These are phyloP conservation scores for Psilocybe sp. DNA, from an alignment of 768 basidiomycete species.

Conservation along the genomic window DNA sequence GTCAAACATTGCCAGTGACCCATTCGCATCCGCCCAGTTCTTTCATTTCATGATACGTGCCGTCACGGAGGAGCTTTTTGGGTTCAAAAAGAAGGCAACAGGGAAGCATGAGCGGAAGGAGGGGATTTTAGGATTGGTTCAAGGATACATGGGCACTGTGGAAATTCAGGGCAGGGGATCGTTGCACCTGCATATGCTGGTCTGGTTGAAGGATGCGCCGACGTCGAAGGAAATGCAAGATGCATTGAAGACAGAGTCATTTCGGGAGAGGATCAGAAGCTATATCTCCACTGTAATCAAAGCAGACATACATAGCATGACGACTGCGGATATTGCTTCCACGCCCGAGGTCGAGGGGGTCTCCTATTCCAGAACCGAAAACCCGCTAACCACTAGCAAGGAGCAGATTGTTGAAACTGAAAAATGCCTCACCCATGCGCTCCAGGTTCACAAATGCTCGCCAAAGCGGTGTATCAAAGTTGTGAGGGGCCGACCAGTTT, in stretches of 20 bases:
- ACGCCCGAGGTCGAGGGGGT: neutral
- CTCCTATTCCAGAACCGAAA: neutral
- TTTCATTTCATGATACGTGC: neutral
- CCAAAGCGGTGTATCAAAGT: neutral
- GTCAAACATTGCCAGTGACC: too few relatives aligned
- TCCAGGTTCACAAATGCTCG: constrained; percentile 6
- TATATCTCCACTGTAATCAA: neutral
- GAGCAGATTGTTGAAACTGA: neutral
- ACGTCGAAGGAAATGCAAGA: neutral
- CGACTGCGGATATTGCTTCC: neutral
- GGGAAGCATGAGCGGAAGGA: neutral
- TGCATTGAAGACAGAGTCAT: neutral
- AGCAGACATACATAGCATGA: neutral
- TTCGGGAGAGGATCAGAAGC: neutral
- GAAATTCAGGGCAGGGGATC: constrained; percentile 30
- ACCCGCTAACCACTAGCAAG: neutral
- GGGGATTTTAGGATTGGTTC: constrained; percentile 13
- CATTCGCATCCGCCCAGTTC: too few relatives aligned
- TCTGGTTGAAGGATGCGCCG: neutral
- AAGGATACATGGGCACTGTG: constrained; percentile 28
- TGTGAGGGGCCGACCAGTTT: neutral
- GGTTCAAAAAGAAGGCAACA: neutral
- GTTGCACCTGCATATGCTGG: constrained; percentile 29
- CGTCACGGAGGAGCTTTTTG: neutral
- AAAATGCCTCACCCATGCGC: neutral